Base-by-base conservation (phyloP, 2,329 filamentous ascomycete species). In the Leptographium wingfieldii region DNA sequence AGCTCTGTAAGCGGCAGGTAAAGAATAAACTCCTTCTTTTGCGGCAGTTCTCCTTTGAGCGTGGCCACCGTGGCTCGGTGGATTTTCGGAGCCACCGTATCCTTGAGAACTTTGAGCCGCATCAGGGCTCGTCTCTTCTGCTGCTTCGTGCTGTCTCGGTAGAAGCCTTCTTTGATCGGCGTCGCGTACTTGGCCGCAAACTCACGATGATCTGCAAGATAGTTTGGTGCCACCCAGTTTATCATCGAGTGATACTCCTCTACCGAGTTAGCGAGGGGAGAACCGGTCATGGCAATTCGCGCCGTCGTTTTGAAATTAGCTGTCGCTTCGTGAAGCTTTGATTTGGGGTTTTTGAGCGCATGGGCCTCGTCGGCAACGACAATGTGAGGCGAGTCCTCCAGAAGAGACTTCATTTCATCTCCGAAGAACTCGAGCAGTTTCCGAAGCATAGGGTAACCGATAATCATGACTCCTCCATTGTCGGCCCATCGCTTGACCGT, bases 341-440 rank as follows among this genome's bases (percentile, higher is more conserved):
- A 76, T 0, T 68, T 69, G 0, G 75, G 71, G 63, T 90, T 91
- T 71, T 94, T 95, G 68, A 96, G 73, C 27, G 72, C 75, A 68
- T 96, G 92, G 0, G 90, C 91, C 71, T 96, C 92, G 67, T 96
- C 92, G 0, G 87, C 88, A 57, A 96, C 73, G 27, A 95, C 84
- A 54, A 96, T 80, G 62, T 80, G 87, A 0, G 91, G 83, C 0
- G 77, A 74, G 4, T 85, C 66, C 25, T 60, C 48, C 12, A 66
- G 29, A 58, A 62, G 10, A 9, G 2, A 12, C 38, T 33, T 55
- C 3, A 72, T 33, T 3, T 72, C 68, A 43, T 80, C 63, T 2
- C 52, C 48, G 19, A 65, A 63, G 2, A 66, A 62, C 1, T 65
- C 61, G 5, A 72, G 33, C 38, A 76, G 71, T 3, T 71, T 66